Evolutionary conservation across 805 yeast species (phyloP).

Genomic region (Torulaspora microellipsoides): DNA sequence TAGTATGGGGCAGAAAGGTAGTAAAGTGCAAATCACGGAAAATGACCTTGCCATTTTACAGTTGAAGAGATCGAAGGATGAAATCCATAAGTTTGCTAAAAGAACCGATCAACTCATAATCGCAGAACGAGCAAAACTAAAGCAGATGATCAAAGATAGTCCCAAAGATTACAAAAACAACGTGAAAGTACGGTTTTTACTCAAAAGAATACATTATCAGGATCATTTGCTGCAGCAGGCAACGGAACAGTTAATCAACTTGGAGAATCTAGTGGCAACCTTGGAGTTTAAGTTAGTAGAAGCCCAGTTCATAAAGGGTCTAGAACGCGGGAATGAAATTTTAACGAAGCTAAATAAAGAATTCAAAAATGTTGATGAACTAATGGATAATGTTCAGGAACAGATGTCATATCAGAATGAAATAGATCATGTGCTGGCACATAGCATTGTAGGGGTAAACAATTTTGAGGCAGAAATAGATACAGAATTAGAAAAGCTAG

Average conservation of each 20-base stretch:
- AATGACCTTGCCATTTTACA: constrained; percentile 86
- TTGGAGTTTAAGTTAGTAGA: constrained; percentile 90
- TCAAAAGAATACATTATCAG: constrained; percentile 79
- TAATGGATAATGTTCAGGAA: constrained; percentile 81
- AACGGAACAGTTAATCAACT: constrained; percentile 68
- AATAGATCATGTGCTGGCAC: constrained; percentile 48
- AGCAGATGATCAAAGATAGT: constrained; percentile 27
- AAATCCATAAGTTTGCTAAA: constrained; percentile 59
- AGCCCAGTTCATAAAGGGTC: constrained; percentile 74
- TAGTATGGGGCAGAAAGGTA: constrained; percentile 38
- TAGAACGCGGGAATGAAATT: constrained; percentile 74
- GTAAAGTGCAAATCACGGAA: constrained; percentile 62
- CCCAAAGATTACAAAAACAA: constrained; percentile 49
- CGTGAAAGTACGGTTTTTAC: constrained; percentile 54
- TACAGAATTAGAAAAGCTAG: constrained; percentile 51
- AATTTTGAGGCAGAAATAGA: constrained; percentile 57
- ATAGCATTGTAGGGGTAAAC: constrained; percentile 32
- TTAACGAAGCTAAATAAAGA: constrained; percentile 73
- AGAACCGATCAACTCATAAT: constrained; percentile 53
- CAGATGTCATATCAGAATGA: constrained; percentile 77
- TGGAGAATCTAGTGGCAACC: constrained; percentile 72
- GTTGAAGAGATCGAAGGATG: constrained; percentile 84
- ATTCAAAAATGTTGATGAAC: constrained; percentile 71
- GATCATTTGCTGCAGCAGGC: constrained; percentile 65
- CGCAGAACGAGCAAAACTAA: constrained; percentile 47